phyloP scores from a whole-genome alignment of 495 filamentous ascomycete genomes.

The Trichoderma parareesei region DNA sequence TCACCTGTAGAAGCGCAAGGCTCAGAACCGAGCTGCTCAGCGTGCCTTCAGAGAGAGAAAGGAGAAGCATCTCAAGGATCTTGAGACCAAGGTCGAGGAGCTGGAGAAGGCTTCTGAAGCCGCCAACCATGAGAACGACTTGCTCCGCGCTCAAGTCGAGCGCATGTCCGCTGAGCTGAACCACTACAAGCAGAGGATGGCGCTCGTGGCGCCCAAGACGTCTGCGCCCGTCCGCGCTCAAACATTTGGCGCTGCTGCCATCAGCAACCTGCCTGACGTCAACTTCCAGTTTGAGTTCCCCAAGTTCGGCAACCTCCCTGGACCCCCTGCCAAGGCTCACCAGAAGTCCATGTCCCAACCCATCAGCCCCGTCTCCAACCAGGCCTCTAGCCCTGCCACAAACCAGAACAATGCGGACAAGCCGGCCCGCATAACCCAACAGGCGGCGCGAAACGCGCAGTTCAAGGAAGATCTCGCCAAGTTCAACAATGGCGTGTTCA shows the following conservation, averaged over 20 bases:
- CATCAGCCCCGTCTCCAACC: slow-evolving; percentile 21
- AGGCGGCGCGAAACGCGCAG: slow-evolving; percentile 3
- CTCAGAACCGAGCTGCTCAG: slow-evolving; percentile 95
- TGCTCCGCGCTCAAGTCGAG: slow-evolving; percentile 78
- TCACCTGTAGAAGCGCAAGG: slow-evolving; percentile 79
- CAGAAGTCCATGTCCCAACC: slow-evolving; percentile 24
- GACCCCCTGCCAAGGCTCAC: slow-evolving; percentile 41
- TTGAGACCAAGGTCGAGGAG: slow-evolving; percentile 89
- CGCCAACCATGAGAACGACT: slow-evolving; percentile 76
- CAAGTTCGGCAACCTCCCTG: slow-evolving; percentile 71
- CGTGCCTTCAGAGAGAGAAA: slow-evolving; percentile 96
- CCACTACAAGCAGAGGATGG: slow-evolving; percentile 82
- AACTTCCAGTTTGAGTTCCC: slow-evolving; percentile 89
- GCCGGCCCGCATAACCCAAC: neutral
- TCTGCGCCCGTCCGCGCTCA: slow-evolving; percentile 17
- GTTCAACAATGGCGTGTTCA: slow-evolving; percentile 17
- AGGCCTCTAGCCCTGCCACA: slow-evolving; percentile 12
- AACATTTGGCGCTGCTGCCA: slow-evolving; percentile 35
- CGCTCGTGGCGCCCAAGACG: slow-evolving; percentile 38
- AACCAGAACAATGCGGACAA: neutral
- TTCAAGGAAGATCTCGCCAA: slow-evolving; percentile 28
- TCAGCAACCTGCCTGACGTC: slow-evolving; percentile 61
- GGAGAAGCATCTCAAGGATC: slow-evolving; percentile 92
- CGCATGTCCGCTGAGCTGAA: slow-evolving; percentile 75
- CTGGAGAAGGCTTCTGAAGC: slow-evolving; percentile 80